These are phyloP conservation scores for Podospora comata DNA, from an alignment of 495 filamentous ascomycete species.

Conservation along the genomic window DNA sequence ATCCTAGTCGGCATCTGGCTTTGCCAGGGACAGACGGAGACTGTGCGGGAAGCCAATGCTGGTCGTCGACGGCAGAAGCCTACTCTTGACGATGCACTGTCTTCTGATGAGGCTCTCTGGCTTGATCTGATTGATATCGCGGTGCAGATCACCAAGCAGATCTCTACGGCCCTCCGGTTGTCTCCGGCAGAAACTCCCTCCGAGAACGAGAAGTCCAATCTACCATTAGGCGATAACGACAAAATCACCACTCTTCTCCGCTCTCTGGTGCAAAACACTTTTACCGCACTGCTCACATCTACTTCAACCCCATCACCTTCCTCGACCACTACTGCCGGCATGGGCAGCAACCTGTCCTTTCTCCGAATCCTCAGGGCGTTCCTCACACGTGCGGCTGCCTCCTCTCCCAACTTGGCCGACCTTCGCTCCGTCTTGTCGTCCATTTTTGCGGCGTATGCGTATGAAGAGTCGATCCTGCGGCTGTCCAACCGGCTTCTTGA, in stretches of 20 bases:
- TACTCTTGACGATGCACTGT: slow-evolving; percentile 59
- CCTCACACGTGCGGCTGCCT: slow-evolving; percentile 72
- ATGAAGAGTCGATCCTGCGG: slow-evolving; percentile 81
- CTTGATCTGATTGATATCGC: slow-evolving; percentile 82
- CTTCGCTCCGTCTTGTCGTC: slow-evolving; percentile 78
- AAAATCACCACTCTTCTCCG: slow-evolving; percentile 65
- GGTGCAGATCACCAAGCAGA: slow-evolving; percentile 71
- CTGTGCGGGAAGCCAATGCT: slow-evolving; percentile 31
- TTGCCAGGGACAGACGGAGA: slow-evolving; percentile 84
- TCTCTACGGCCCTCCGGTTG: slow-evolving; percentile 37
- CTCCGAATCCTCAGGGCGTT: slow-evolving; percentile 87
- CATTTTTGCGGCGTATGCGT: slow-evolving; percentile 92
- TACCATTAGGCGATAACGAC: slow-evolving; percentile 39
- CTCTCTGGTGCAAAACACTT: slow-evolving; percentile 79
- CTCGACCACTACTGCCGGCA: slow-evolving; percentile 27
- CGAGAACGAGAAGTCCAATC: slow-evolving; percentile 28
- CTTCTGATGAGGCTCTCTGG: slow-evolving; percentile 81
- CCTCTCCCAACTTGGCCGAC: slow-evolving; percentile 83
- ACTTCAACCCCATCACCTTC: slow-evolving; percentile 48
- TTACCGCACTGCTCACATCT: slow-evolving; percentile 78
- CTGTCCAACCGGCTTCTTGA: slow-evolving; percentile 85
- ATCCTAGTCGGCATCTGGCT: slow-evolving; percentile 90
- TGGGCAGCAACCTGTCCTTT: slow-evolving; percentile 66
- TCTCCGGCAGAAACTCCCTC: slow-evolving; percentile 9
- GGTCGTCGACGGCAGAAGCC: slow-evolving; percentile 44